Base-by-base conservation (phyloP, 371 early-diverging fungal species). In the Mucor piriformis region DNA sequence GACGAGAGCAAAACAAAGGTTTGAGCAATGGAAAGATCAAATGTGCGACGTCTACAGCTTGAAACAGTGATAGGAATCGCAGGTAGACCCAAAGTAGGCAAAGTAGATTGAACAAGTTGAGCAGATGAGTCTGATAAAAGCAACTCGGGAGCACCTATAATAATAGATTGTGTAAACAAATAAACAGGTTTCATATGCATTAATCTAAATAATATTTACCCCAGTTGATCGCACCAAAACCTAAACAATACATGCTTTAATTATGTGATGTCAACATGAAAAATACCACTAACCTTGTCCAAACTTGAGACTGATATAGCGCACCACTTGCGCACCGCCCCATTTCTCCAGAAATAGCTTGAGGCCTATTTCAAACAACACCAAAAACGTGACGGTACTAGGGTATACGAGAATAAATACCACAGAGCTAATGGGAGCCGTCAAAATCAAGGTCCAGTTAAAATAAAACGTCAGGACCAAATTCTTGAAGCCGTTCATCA, bases 171-270 rank as follows among this genome's bases (percentile, higher is more conserved):
- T 44, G 1, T 42, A 18, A 42, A 10, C 24, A 24, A 5, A 24
- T 13, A 7, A 7, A 8, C 24, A 12, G 20, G 40, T 37, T 7
- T 23, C 42, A 12, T 46, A 33, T 46, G 2, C 21, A 24, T 18
- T 18, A 12, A 12, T 25, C 12, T 6, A 29, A 29, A 29, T n/a
- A n/a, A n/a, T 16, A 1, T n/a, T 64, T 67, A 73, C 73, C 70
- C 74, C 74, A 73, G 44, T 73, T 73, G 25, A 73, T 64, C 11
- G 71, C 63, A 20, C 72, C 57, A 50, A 73, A 67, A 8, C 72
- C 46, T 46, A 12, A 8, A 21, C 1, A 20, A 20, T 43, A 11
- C 21, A 38, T 13, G 7, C 3, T 6, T 13, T 10, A 38, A 38
- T 15, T 13, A 15, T 20, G 21, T 6, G 21, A 43, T n/a, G n/a